Conservation (phyloP, 1,284 basidiomycete genomes). For the Schizopora paradoxa region DNA sequence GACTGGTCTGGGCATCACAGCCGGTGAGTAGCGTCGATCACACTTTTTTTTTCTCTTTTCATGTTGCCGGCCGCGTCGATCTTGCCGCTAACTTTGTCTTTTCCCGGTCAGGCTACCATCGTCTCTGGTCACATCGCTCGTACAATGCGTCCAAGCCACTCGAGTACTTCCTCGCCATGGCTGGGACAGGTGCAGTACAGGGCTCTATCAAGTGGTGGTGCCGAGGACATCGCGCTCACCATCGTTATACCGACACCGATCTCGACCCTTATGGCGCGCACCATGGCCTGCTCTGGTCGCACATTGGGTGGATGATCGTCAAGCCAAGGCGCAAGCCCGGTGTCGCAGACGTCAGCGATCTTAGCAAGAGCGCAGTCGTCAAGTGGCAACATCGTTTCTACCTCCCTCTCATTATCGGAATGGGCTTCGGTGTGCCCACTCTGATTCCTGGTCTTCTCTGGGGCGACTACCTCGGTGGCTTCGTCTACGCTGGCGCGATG, state of each 20-base stretch:
- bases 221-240: constrained; percentile 90
- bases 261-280: constrained; percentile 93
- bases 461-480: constrained; percentile 84
- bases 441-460: constrained; percentile 74
- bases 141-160: constrained; percentile 84
- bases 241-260: constrained; percentile 93
- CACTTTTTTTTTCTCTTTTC: background rate
- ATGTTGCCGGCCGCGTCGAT: constrained; percentile 19
- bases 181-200: constrained; percentile 83
- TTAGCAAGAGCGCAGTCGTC: constrained; percentile 73
- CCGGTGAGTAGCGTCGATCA: constrained; percentile 27
- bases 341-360: constrained; percentile 83
- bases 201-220: constrained; percentile 95
- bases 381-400: constrained; percentile 88
- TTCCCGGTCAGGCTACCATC: constrained; percentile 91
- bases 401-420: constrained; percentile 61
- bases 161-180: constrained; percentile 72
- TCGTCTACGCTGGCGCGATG: constrained; percentile 80
- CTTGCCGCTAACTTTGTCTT: no score
- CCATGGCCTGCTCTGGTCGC: constrained; percentile 74
- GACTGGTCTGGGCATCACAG: constrained; percentile 61
- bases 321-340: constrained; percentile 87
- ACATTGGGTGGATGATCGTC: constrained; percentile 91
- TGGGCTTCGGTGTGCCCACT: constrained; percentile 75
- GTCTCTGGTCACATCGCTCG: constrained; percentile 87